Evolutionary conservation across 75 land plant genomes (phyloP), one percentile per base, ranked within the genome.

Genomic region (Ceratopteris richardii): DNA sequence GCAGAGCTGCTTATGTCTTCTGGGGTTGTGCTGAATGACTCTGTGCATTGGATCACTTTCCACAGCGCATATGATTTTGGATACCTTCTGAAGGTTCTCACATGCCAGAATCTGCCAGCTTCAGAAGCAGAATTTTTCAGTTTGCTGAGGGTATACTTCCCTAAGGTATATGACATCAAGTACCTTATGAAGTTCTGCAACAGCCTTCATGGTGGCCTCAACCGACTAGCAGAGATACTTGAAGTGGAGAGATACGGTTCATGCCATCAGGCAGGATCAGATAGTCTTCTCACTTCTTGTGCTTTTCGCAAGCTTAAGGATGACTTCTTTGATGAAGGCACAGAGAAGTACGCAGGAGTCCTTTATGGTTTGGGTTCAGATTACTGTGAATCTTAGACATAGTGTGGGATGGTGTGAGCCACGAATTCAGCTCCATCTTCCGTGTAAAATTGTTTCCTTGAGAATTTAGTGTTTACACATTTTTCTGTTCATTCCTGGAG

Each of bases 1-100:
- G 83, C 67, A 23, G 79, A 80, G 79, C 83, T 82, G 14, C 56
- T 82, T 16, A 75, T 82, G 82, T 80, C 85, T 10, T 80, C 83
- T 1, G 85, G 85, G 25, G 42, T 82, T 18, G 82, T 82, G 31
- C 52, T 82, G 30, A 82, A 75, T 16, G 75, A 71, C 42, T 47
- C 54, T 11, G 76, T 82, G 22, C 79, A 80, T 46, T 82, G 85
- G 85, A 66, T 82, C 20, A 82, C 85, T 18, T 82, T 82, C 61
- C 85, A 82, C 58, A 62, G 77, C 40, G 82, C 72, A 12, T 82
- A 82, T 42, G 85, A 82, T 52, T 80, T 82, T 28, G 85, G 79
- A 33, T 82, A 82, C 56, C 63, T 82, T 19, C 55, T 82, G 37
- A 75, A 75, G 76, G 61, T 80, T 33, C 56, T 82, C 42, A 80